phyloP scores from a whole-genome alignment of 2,329 filamentous ascomycete species.

The Pseudocercospora musae region DNA sequence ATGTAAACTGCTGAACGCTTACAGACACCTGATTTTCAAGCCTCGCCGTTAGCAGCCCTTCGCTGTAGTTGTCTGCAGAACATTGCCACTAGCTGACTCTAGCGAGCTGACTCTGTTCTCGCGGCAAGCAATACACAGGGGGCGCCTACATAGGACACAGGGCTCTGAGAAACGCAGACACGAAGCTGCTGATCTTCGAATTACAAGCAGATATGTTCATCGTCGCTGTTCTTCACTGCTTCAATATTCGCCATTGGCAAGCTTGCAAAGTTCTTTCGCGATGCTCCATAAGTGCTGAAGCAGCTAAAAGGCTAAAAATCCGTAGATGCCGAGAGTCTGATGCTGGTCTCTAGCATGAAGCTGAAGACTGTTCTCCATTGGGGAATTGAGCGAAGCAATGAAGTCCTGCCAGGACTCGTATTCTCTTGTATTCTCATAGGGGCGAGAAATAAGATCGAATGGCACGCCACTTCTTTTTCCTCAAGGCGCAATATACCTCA shows the following conservation, averaged over 20 bases:
- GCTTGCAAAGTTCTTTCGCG: not conserved
- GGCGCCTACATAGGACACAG: too few species aligned
- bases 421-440: too few species aligned
- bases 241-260: not conserved
- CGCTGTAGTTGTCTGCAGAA: too few species aligned
- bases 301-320: not conserved
- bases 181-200: not conserved
- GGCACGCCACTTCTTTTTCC: too few species aligned
- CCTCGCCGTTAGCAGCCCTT: not conserved
- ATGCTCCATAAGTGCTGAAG: not conserved
- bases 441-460: too few species aligned
- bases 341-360: too few species aligned
- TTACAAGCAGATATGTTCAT: not conserved
- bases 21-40: not conserved
- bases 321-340: not conserved
- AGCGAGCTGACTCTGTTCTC: too few species aligned
- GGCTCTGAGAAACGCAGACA: too few species aligned
- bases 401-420: too few species aligned
- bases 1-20: not conserved
- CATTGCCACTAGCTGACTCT: too few species aligned
- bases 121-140: not conserved
- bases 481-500: constrained; percentile 1
- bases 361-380: too few species aligned
- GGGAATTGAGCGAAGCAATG: too few species aligned
- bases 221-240: not conserved